Base-by-base conservation (phyloP, 495 filamentous ascomycete genomes). In the Opeltia flavorubescens region DNA sequence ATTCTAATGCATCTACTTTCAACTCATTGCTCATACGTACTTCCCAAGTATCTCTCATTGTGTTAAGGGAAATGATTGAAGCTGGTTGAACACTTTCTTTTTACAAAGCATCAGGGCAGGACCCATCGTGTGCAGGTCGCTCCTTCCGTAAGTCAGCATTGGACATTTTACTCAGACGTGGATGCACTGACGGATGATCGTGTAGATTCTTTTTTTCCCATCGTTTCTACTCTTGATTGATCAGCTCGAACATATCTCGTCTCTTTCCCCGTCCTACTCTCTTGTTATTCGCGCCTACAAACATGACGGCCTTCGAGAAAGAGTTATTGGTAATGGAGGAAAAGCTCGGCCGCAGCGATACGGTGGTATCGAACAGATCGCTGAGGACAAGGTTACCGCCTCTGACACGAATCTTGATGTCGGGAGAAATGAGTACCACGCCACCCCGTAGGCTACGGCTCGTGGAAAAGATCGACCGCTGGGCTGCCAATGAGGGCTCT, bases 401-500 rank as follows among this genome's bases (percentile, higher is more conserved):
- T 24, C 69, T 84, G 49, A 77, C 77, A 44, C 68, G 76, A 44
- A 80, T 81, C 75, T 61, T 80, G 59, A 70, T 78, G 57, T 82
- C 76, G 55, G 76, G 77, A 49, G 81, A 84, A 65, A 80, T 84
- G 74, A 76, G 71, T 40, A 69, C 70, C 50, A 75, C 79, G 52
- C 66, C 62, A 53, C 75, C 76, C 51, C 77, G 74, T 55, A 70
- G 75, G 26, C 62, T 86, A 53, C 76, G 61, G 31, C 41, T 64
- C 43, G 64, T 60, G 46, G 65, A 74, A 50, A 72, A 67, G 53
- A 61, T 75, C 44, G 66, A 71, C 53, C 58, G 65, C 43, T 74
- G 72, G 67, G 83, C 85, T 79, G 78, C 86, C 43, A 84, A 84
- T 58, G 81, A 85, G 59, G 83, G 81, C 51, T 83, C 81, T 58